A percentile compares a stretch with the other conserved stretches of the same genome.
Conservation (phyloP, 2,329 filamentous ascomycete species). For the Verticillium dahliae region DNA sequence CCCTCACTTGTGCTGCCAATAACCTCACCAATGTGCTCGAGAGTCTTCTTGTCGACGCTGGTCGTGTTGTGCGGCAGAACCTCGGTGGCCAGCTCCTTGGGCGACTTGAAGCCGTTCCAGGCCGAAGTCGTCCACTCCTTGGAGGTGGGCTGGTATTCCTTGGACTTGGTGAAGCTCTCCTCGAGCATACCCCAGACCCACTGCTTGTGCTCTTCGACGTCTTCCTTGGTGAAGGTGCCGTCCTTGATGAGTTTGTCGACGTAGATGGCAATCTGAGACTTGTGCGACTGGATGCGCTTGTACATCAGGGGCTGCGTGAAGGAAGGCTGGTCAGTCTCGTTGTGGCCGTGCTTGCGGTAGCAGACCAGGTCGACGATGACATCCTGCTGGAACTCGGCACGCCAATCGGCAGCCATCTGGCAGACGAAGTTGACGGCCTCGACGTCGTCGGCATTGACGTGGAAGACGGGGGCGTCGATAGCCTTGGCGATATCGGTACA, state of each 20-base stretch:
- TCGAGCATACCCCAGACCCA: constrained; percentile 99
- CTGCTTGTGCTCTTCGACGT: constrained; percentile 97
- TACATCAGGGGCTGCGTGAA: constrained; percentile 99
- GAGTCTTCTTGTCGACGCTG: constrained; percentile 62
- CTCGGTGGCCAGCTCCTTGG: constrained; percentile 93
- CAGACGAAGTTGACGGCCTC: constrained; percentile 98
- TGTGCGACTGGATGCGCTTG: constrained; percentile 86
- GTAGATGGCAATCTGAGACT: constrained; percentile 83
- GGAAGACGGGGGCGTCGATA: constrained; percentile 96
- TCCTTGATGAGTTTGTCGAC: constrained; percentile 85
- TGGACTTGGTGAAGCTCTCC: constrained; percentile 94
- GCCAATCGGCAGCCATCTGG: constrained; percentile 95
- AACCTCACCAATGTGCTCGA: constrained; percentile 76
- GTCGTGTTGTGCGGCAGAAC: constrained; percentile 88
- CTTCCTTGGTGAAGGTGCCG: constrained; percentile 93
- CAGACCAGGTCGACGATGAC: constrained; percentile 97
- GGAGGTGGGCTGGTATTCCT: constrained; percentile 91
- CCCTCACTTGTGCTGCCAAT: constrained; percentile 75
- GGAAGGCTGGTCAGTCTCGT: constrained; percentile 97
- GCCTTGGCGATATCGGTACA: constrained; percentile 99
- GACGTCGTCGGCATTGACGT: constrained; percentile 97
- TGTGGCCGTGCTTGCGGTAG: constrained; percentile 98
- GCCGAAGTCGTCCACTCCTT: constrained; percentile 98
- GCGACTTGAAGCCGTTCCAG: constrained; percentile 99
- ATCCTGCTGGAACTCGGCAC: constrained; percentile 96